A percentile compares a stretch with the other conserved stretches of the same genome.
phyloP scores from a whole-genome alignment of 495 filamentous ascomycete genomes.

The Choiromyces venosus region DNA sequence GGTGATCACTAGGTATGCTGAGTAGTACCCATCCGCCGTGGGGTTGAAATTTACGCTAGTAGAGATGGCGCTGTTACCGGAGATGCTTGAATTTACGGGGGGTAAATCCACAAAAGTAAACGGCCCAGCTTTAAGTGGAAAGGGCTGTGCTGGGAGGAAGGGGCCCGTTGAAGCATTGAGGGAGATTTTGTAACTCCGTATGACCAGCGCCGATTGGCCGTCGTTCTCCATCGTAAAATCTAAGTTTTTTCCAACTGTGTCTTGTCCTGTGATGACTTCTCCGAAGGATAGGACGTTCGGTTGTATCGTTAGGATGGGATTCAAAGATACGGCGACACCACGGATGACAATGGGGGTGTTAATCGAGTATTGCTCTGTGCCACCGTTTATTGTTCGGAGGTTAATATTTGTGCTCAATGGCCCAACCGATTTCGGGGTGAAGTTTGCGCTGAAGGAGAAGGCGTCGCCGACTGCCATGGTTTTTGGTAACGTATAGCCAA shows the following conservation, averaged over 20 bases:
- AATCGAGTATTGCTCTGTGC: conserved; percentile 18
- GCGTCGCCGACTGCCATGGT: conserved; percentile 42
- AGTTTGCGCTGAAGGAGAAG: conserved; percentile 46
- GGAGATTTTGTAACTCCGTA: conserved; percentile 32
- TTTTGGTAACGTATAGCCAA: conserved; percentile 41
- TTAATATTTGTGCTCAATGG: conserved; percentile 44
- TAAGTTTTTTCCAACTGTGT: conserved; percentile 20
- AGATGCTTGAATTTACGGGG: conserved; percentile 23
- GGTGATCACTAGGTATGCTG: conserved; percentile 36
- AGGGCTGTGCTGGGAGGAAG: conserved; percentile 9
- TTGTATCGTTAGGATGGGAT: conserved; percentile 35
- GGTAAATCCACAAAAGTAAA: conserved; percentile 43
- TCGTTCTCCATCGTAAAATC: conserved; percentile 35
- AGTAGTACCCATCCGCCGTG: conserved; percentile 35
- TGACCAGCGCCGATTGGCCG: conserved; percentile 27
- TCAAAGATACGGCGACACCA: conserved; percentile 27
- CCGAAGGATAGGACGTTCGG: conserved; percentile 40
- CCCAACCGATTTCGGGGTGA: conserved; percentile 42
- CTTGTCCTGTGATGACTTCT: conserved; percentile 32
- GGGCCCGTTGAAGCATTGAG: conserved; percentile 25
- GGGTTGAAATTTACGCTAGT: conserved; percentile 42
- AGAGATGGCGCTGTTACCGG: conserved; percentile 14
- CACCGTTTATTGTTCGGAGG: conserved; percentile 41
- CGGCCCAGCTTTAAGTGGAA: conserved; percentile 29
- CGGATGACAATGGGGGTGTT: conserved; percentile 40